Evolutionary conservation across 768 basidiomycete species (phyloP), one percentile per base, ranked within the genome.

Genomic region (Lactifluus piperatus): DNA sequence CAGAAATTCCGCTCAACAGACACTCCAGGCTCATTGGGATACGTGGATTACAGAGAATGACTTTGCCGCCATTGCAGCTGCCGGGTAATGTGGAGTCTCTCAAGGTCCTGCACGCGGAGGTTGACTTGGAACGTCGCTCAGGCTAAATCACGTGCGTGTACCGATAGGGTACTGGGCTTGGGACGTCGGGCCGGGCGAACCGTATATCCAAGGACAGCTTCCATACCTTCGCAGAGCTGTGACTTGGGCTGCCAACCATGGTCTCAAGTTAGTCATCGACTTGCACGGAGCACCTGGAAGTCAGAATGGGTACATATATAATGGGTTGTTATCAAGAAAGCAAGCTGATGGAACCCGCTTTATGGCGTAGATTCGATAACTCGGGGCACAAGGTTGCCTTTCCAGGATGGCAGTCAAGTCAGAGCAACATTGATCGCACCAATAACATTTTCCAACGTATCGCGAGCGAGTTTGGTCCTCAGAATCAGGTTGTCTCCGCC

Each of bases 91-190:
- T 70, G 7, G 27, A 26, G 30, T 44, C 26, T 22, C 22, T 30
- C 16, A 18, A 32, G n/a, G 41, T 20, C 41, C 8, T 43, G 14
- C n/a, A 54, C 32, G 45, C 54, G 18, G 36, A 56, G 50, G 43
- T 51, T 47, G 54, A 54, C 62, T 41, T 50, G 22, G 20, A 8
- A 30, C 48, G 27, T 36, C 32, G 20, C 11, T 54, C 66, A 88
- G 88, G 13, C 73, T 91, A 56, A 91, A 91, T 66, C 88, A 91
- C 69, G 85, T 92, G 56, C 81, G 90, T 39, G 65, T 92, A 32
- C 90, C 91, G 18, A 88, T 94, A 49, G 93, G 91, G 16, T 95
- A 89, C 70, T 94, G 90, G 90, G 91, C 88, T 2, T 91, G 86
- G 67, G 89, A 94, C 59, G 83, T 91, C 45, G 77, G 81, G 18